A percentile compares a stretch with the other conserved stretches of the same genome.
These are phyloP conservation scores for Zygosaccharomyces bisporus DNA, from an alignment of 805 yeast genomes.

Conservation along the genomic window DNA sequence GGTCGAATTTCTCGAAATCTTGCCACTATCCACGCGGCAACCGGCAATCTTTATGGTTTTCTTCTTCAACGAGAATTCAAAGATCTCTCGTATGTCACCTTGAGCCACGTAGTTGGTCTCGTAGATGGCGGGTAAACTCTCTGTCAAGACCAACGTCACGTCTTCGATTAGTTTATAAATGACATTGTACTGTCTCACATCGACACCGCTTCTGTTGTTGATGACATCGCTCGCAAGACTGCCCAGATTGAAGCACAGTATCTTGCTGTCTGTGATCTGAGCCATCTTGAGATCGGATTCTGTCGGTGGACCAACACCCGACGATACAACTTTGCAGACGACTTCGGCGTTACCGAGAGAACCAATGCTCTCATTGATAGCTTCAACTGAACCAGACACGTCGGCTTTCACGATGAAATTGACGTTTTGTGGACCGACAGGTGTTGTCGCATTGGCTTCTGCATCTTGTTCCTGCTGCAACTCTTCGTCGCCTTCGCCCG, in stretches of 20 bases:
- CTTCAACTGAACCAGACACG: constrained; percentile 93
- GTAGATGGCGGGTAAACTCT: constrained; percentile 57
- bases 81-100: constrained; percentile 65
- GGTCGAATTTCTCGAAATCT: constrained; percentile 52
- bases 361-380: constrained; percentile 75
- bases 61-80: constrained; percentile 62
- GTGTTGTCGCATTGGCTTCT: too few species aligned
- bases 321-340: constrained; percentile 58
- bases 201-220: constrained; percentile 53
- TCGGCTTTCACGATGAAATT: constrained; percentile 82
- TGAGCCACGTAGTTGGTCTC: constrained; percentile 66
- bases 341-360: constrained; percentile 89
- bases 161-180: constrained; percentile 87
- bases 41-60: constrained; percentile 73
- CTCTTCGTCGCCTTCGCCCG: constrained; percentile 33
- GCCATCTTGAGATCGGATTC: constrained; percentile 68
- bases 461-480: constrained; percentile 17
- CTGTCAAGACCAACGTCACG: constrained; percentile 61
- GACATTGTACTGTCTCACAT: constrained; percentile 63
- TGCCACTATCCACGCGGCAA: constrained; percentile 71
- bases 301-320: constrained; percentile 75
- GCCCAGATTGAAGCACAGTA: constrained; percentile 70
- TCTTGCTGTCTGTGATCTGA: constrained; percentile 62
- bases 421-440: constrained; percentile 33
- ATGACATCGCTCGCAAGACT: constrained; percentile 60